Evolutionary conservation across 2,329 filamentous ascomycete genomes (phyloP), one percentile per base, ranked within the genome.

Genomic region (Colletotrichum spinosum): DNA sequence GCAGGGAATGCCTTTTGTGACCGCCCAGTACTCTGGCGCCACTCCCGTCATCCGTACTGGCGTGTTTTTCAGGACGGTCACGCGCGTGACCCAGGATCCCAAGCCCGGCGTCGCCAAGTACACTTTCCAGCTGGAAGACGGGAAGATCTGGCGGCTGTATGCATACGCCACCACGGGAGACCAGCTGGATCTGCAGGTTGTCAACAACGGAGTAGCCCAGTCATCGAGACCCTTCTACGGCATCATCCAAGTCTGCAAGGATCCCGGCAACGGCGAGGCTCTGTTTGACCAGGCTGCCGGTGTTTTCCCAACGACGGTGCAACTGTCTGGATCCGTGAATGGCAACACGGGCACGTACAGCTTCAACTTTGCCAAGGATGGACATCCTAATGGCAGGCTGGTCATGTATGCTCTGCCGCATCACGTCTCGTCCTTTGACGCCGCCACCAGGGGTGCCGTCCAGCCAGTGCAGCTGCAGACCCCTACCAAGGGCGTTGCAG

Each of bases 401-500:
- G 82, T 96, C 68, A 96, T 97, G 90, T 97, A 92, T 75, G 92
- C 92, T 13, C 80, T 99, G 52, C 93, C 94, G 25, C 96, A 98
- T 76, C 96, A 98, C 70, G 75, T 93, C 3, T 81, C 88, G 38
- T 93, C 92, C 0, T 94, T 98, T 67, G 87, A 93, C 69, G 70
- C 76, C 1, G 77, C 77, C 1, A 88, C 86, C 2, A 72, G 70
- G 41, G 88, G 87, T 8, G 79, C 79, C 10, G 79, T 81, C 33
- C 80, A 82, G 8, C 86, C 80, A 5, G 75, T 96, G 2, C 82
- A 86, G 68, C 80, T 98, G 56, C 87, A 90, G 61, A 95, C 93
- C 0, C 91, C 93, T 0, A 97, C 93, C 17, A 98, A 97, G 78
- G 96, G 96, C 10, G 79, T 88, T 12, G 92, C 91, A 8, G 91